Evolutionary conservation across 2,329 filamentous ascomycete species (phyloP).

Genomic region (Exophiala viscosa): DNA sequence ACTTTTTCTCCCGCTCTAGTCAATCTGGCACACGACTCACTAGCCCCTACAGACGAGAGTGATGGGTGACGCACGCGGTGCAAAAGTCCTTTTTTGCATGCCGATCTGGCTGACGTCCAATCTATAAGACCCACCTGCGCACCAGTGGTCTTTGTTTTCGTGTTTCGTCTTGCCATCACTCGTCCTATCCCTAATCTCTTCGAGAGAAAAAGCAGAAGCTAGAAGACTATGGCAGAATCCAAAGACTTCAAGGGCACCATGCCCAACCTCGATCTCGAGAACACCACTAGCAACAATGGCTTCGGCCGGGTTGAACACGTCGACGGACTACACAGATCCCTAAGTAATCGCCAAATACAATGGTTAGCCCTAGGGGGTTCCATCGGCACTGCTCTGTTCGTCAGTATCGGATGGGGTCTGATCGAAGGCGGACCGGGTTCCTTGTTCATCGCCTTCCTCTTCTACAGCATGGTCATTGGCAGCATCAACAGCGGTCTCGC

Average conservation of each 20-base stretch:
- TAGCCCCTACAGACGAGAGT: too few species aligned
- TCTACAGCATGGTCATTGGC: constrained; percentile 31
- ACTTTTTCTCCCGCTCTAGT: too few species aligned
- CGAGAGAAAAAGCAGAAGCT: too few species aligned
- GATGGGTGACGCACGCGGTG: too few species aligned
- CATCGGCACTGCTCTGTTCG: constrained; percentile 36
- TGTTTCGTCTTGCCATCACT: too few species aligned
- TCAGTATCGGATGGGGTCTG: constrained; percentile 35
- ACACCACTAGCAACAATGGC: neutral
- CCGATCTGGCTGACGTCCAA: too few species aligned
- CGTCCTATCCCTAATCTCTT: too few species aligned
- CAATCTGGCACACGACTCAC: too few species aligned
- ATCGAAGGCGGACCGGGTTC: constrained; percentile 34
- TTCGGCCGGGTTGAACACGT: neutral
- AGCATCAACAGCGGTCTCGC: constrained; percentile 39
- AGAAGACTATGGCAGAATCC: too few species aligned
- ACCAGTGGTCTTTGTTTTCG: too few species aligned
- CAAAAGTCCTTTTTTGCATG: too few species aligned
- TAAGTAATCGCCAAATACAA: constrained; percentile 18
- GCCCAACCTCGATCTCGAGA: neutral
- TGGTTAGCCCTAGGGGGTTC: constrained; percentile 33
- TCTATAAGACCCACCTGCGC: too few species aligned
- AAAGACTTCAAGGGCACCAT: neutral
- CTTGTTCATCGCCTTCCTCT: constrained; percentile 35
- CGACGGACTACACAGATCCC: constrained; percentile 9